Evolutionary conservation across 257 asterid genomes (phyloP), one percentile per base, ranked within the genome.

Genomic region (Cinchona pubescens): DNA sequence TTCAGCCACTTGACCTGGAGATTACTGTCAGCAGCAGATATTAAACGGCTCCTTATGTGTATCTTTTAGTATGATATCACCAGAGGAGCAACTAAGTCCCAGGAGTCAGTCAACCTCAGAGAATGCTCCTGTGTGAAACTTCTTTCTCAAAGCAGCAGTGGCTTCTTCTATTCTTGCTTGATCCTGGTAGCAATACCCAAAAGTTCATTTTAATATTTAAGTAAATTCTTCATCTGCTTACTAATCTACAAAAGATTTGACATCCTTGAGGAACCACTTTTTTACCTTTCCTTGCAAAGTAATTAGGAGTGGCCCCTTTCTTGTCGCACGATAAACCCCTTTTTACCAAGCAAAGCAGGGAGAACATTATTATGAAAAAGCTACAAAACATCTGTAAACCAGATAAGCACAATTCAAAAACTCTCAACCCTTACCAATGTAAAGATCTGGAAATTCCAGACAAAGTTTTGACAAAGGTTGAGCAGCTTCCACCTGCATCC

Each of bases 251-350:
- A 68, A 45, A 56, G n/a, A 63, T 40, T 18, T 10, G 40, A 65
- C 9, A 74, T 23, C 19, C 37, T 14, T 49, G 30, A 35, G 32
- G 49, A 67, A 45, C 74, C 7, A 32, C 5, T 55, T 53, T 49
- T 67, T 75, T 83, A 90, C 96, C 92, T 90, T 91, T 67, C 96
- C 97, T 79, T 82, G 81, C 5, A 90, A 81, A 76, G 84, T 84
- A 53, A 91, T 77, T 71, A 91, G 42, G 63, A 93, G 83, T 40
- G 88, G 87, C 27, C 92, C 94, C 37, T 86, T 85, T 82, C 96
- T 93, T 59, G 91, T 83, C 76, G 75, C 68, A 4, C 97, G 96
- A 78, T 85, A 85, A 38, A 86, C 89, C 53, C 96, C 97, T 91
- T 71, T 59, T 49, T 73, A 43, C 75, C 82, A 61, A 78, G 69